phyloP scores from a whole-genome alignment of 352 stramenopile species.

The Pythium volutum region DNA sequence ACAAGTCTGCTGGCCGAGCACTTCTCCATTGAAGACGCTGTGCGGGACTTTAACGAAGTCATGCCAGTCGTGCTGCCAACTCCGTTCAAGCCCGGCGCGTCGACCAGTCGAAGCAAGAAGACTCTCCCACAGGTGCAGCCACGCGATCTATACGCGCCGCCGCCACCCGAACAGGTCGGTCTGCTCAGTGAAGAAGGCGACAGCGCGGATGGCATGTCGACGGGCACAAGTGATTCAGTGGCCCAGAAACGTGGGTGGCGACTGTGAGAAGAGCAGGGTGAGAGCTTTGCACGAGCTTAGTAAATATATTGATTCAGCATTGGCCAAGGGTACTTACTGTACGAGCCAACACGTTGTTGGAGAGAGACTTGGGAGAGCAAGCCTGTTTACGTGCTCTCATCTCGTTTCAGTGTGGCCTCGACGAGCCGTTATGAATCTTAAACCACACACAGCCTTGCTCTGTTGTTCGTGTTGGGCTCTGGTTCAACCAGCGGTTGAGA shows the following conservation, averaged over 20 bases:
- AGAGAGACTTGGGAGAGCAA: too few species aligned
- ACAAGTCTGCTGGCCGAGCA: slow-evolving; percentile 89
- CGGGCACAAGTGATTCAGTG: slow-evolving; percentile 15
- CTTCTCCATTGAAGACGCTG: slow-evolving; percentile 91
- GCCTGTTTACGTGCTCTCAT: too few species aligned
- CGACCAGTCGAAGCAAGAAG: slow-evolving; percentile 60
- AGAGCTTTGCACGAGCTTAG: background rate
- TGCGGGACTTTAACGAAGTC: slow-evolving; percentile 92
- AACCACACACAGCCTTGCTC: too few species aligned
- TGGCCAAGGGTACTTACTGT: too few species aligned
- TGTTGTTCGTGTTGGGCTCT: too few species aligned
- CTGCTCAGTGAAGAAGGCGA: slow-evolving; percentile 46
- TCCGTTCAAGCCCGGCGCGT: slow-evolving; percentile 68
- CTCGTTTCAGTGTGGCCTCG: background rate
- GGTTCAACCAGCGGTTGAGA: too few species aligned
- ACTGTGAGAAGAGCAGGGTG: slow-evolving; percentile 29
- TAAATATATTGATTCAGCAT: slow-evolving; percentile 6
- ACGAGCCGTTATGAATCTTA: background rate
- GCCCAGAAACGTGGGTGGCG: slow-evolving; percentile 55
- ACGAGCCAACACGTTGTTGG: too few species aligned
- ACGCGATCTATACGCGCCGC: slow-evolving; percentile 39
- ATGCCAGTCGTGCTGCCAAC: slow-evolving; percentile 86
- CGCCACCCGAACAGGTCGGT: slow-evolving; percentile 34
- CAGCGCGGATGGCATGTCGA: background rate
- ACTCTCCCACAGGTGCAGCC: slow-evolving; percentile 18